Evolutionary conservation across 768 basidiomycete species (phyloP).

Genomic region (Cystofilobasidium ferigula): DNA sequence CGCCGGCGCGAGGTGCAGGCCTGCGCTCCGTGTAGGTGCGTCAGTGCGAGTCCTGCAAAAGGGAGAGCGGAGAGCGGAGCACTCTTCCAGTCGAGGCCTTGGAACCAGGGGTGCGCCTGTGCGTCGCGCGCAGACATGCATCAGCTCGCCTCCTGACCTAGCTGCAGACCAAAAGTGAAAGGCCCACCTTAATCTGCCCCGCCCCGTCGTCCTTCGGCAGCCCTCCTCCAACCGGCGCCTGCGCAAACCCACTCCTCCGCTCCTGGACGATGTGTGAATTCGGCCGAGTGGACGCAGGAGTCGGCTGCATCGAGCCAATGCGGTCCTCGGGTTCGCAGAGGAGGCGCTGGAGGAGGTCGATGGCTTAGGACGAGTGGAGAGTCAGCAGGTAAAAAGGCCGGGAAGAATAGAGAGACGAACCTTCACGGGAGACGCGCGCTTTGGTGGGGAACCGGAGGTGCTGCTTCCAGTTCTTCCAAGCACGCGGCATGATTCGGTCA

Average conservation of each 20-base stretch:
- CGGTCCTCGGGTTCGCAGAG: slow-evolving; percentile 94
- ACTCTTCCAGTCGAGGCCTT: slow-evolving; percentile 74
- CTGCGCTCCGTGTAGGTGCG: not conserved
- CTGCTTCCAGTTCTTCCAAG: slow-evolving; percentile 62
- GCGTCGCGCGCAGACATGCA: not conserved
- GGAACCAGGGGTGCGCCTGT: slow-evolving; percentile 80
- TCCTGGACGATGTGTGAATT: slow-evolving; percentile 65
- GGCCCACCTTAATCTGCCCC: slow-evolving; percentile 67
- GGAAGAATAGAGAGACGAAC: not conserved
- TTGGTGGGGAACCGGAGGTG: slow-evolving; percentile 74
- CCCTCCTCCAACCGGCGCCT: slow-evolving; percentile 33
- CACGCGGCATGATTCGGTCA: not conserved
- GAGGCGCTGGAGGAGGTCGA: slow-evolving; percentile 74
- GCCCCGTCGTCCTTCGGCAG: slow-evolving; percentile 54
- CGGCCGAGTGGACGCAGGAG: slow-evolving; percentile 60
- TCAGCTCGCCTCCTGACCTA: not conserved
- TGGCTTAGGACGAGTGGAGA: slow-evolving; percentile 81
- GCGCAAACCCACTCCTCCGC: slow-evolving; percentile 61
- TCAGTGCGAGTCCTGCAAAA: not conserved
- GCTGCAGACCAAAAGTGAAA: too few species aligned
- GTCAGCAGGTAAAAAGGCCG: slow-evolving; percentile 78
- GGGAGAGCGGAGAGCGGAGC: slow-evolving; percentile 17
- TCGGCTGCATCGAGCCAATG: slow-evolving; percentile 59
- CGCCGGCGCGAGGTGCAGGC: slow-evolving; percentile 68
- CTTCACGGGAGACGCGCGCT: slow-evolving; percentile 55